Percentiles rank a stretch among this genome's conserved stretches.
Conservation (phyloP, 2,329 filamentous ascomycete species). For the Clonostachys solani region DNA sequence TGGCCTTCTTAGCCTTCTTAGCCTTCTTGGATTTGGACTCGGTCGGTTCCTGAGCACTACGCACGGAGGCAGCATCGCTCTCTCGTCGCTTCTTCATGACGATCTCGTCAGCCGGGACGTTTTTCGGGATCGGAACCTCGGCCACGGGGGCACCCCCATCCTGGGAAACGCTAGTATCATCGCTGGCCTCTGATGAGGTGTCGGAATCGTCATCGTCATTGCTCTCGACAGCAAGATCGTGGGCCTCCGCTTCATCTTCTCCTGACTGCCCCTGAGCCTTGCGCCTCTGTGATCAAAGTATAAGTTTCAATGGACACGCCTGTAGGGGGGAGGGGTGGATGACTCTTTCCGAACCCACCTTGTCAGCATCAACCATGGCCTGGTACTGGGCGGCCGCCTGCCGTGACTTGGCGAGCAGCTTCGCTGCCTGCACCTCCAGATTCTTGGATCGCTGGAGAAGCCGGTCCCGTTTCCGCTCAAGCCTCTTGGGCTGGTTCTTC, state of each 20-base stretch:
- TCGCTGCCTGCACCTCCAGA: slow-evolving; percentile 31
- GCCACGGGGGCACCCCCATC: not conserved
- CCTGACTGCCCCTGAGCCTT: slow-evolving; percentile 9
- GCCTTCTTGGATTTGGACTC: slow-evolving; percentile 5
- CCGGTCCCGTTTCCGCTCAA: slow-evolving; percentile 30
- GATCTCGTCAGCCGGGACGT: slow-evolving; percentile 19
- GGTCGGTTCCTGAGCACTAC: slow-evolving; percentile 11
- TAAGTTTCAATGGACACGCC: no score
- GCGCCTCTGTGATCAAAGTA: not conserved
- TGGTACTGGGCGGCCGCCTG: slow-evolving; percentile 20
- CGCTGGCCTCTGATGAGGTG: slow-evolving; percentile 2
- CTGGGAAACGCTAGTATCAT: slow-evolving; percentile 10
- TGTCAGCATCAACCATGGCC: slow-evolving; percentile 6
- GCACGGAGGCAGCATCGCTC: slow-evolving; percentile 18
- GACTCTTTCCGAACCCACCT: slow-evolving; percentile 2
- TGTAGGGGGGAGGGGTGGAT: no score
- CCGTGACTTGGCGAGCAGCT: slow-evolving; percentile 33
- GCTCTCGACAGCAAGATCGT: not conserved
- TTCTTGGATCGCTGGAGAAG: slow-evolving; percentile 31
- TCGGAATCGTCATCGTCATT: not conserved
- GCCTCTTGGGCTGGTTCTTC: slow-evolving; percentile 19
- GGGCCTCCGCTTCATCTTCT: slow-evolving; percentile 12
- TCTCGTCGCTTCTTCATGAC: slow-evolving; percentile 21
- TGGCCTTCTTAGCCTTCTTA: slow-evolving; percentile 11
- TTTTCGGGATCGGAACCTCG: slow-evolving; percentile 7